Conservation (phyloP, 352 stramenopile genomes). For the Globisporangium echinulatum region DNA sequence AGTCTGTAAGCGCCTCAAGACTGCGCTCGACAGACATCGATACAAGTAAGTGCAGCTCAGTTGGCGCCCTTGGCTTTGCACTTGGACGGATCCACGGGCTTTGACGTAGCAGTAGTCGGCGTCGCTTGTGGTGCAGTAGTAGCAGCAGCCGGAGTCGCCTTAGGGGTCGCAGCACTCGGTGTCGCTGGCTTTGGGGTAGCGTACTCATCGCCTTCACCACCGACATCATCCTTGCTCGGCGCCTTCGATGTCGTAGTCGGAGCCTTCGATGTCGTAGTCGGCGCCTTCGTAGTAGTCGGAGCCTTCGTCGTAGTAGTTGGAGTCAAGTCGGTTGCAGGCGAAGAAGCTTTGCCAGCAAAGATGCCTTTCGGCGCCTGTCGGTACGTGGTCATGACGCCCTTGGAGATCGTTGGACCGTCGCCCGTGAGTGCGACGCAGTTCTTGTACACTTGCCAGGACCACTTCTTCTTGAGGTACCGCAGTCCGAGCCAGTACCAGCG, state of each 20-base stretch:
- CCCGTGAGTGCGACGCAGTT: slow-evolving; percentile 26
- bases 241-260: slow-evolving; percentile 3
- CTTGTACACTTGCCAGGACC: slow-evolving; percentile 66
- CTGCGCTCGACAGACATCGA: too few relatives aligned
- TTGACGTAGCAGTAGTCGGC: not conserved
- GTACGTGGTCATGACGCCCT: slow-evolving; percentile 10
- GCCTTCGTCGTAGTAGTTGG: slow-evolving; percentile 1
- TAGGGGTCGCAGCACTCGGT: not conserved
- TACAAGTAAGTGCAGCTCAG: too few relatives aligned
- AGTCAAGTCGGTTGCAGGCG: slow-evolving; percentile 1
- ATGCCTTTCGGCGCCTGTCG: slow-evolving; percentile 6
- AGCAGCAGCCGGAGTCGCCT: not conserved
- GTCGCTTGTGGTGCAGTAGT: too few relatives aligned
- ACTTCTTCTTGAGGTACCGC: slow-evolving; percentile 37
- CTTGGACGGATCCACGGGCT: slow-evolving; percentile 1
- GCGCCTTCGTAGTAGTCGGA: slow-evolving; percentile 1
- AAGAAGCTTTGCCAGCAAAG: slow-evolving; percentile 6
- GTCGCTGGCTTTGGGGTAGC: not conserved
- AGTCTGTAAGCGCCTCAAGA: too few relatives aligned
- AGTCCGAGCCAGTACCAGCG: slow-evolving; percentile 54
- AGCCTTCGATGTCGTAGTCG: slow-evolving; percentile 1
- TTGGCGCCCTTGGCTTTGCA: slow-evolving; percentile 11
- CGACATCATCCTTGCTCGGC: slow-evolving; percentile 1
- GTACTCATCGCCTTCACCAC: not conserved
- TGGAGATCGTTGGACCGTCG: slow-evolving; percentile 11